phyloP scores from a whole-genome alignment of 441 rosid species.

The Gossypium lobatum region DNA sequence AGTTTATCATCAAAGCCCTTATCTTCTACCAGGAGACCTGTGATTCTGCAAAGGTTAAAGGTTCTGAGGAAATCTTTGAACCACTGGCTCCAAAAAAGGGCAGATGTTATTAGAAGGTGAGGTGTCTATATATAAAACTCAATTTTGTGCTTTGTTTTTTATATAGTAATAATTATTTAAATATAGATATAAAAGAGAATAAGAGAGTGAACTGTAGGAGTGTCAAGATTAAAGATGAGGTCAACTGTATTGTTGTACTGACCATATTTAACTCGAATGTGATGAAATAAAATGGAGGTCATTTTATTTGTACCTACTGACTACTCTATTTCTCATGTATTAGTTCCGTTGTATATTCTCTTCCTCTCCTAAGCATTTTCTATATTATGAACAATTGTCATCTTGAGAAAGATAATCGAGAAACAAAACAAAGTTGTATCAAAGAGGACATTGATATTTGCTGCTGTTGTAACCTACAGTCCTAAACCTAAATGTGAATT shows the following conservation, averaged over 20 bases:
- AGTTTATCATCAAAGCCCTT: constrained; percentile 16
- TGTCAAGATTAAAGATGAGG: neutral
- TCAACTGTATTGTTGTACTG: neutral
- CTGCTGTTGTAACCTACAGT: neutral
- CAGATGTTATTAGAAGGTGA: constrained; percentile 23
- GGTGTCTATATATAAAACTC: constrained; percentile 16
- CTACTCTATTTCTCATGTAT: neutral
- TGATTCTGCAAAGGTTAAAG: constrained; percentile 46
- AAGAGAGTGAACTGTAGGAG: neutral
- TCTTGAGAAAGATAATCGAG: neutral
- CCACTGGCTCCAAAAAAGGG: constrained; percentile 55
- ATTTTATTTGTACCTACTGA: neutral
- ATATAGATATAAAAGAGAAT: neutral
- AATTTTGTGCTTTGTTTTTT: neutral
- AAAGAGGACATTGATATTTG: neutral
- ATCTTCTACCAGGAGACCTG: constrained; percentile 66
- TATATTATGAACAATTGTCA: neutral
- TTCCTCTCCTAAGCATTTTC: neutral
- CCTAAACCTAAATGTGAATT: neutral
- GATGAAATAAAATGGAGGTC: neutral
- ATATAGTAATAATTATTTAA: neutral
- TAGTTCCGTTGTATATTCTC: neutral
- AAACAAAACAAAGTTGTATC: too few species aligned
- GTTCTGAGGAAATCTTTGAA: constrained; percentile 59
- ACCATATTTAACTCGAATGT: neutral